These are phyloP conservation scores for Tolypocladium paradoxum DNA, from an alignment of 2,329 filamentous ascomycete species.

Conservation along the genomic window DNA sequence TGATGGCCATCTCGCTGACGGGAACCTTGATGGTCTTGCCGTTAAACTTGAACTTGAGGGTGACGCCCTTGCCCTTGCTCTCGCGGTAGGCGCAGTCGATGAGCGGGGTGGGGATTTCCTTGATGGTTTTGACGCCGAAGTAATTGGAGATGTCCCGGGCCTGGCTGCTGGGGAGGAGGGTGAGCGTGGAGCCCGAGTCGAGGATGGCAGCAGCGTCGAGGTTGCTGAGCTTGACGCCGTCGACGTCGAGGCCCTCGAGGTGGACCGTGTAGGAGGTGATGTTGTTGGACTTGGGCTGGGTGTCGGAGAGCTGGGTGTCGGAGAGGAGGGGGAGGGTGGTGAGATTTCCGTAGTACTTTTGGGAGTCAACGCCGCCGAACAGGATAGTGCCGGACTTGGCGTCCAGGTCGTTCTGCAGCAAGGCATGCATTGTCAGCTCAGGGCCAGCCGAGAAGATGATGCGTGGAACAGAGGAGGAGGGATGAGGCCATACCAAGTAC, in stretches of 20 bases:
- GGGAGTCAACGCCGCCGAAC: slow-evolving; percentile 69
- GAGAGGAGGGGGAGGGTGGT: slow-evolving; percentile 34
- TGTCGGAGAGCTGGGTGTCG: slow-evolving; percentile 25
- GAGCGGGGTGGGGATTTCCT: slow-evolving; percentile 32
- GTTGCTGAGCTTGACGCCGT: slow-evolving; percentile 20
- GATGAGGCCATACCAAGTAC: slow-evolving; percentile 35
- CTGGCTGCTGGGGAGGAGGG: slow-evolving; percentile 54
- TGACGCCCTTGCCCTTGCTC: slow-evolving; percentile 29
- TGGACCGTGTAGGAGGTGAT: slow-evolving; percentile 26
- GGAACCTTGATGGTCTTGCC: slow-evolving; percentile 36
- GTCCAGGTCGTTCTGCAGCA: slow-evolving; percentile 43
- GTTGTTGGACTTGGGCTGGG: slow-evolving; percentile 30
- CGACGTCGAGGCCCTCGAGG: slow-evolving; percentile 27
- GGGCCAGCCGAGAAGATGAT: too few relatives aligned
- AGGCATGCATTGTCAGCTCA: not conserved
- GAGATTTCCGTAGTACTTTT: slow-evolving; percentile 53
- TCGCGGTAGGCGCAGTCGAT: slow-evolving; percentile 40
- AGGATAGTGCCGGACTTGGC: slow-evolving; percentile 58
- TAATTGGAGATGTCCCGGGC: slow-evolving; percentile 38
- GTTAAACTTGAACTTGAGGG: slow-evolving; percentile 42
- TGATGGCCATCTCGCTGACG: slow-evolving; percentile 42
- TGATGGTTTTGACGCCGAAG: slow-evolving; percentile 37
- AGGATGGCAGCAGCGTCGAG: slow-evolving; percentile 49
- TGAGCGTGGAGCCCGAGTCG: slow-evolving; percentile 63
- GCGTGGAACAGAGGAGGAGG: not conserved